A percentile compares a stretch with the other conserved stretches of the same genome.
These are phyloP conservation scores for Sindora glabra DNA, from an alignment of 306 rosid species.

Conservation along the genomic window DNA sequence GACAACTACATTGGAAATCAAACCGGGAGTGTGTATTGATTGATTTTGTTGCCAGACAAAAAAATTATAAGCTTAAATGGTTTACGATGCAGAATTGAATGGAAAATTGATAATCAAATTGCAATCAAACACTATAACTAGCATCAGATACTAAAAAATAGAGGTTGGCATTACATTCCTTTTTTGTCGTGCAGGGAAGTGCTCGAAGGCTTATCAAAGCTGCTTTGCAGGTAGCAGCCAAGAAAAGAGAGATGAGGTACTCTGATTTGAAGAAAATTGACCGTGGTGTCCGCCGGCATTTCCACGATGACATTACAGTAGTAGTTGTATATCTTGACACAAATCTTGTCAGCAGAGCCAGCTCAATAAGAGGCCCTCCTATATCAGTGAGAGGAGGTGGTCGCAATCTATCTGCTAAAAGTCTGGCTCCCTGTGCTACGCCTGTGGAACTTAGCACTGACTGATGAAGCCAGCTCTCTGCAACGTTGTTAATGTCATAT, in stretches of 20 bases:
- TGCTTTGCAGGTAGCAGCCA: slow-evolving; percentile 83
- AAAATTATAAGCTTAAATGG: no score
- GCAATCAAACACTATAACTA: no score
- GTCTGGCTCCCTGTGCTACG: slow-evolving; percentile 61
- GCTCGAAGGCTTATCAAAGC: slow-evolving; percentile 79
- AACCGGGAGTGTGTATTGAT: no score
- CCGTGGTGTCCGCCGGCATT: slow-evolving; percentile 95
- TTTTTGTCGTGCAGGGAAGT: slow-evolving; percentile 93
- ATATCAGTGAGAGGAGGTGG: slow-evolving; percentile 89
- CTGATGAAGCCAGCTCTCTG: slow-evolving; percentile 27
- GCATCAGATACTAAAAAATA: no score
- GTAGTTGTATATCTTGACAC: slow-evolving; percentile 75
- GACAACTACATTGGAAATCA: no score
- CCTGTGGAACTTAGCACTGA: slow-evolving; percentile 45
- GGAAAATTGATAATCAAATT: no score
- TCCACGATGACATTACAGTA: slow-evolving; percentile 97
- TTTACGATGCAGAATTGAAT: no score
- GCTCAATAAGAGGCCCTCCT: slow-evolving; percentile 47
- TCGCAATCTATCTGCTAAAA: slow-evolving; percentile 54
- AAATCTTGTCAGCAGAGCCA: slow-evolving; percentile 63
- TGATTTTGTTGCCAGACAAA: no score
- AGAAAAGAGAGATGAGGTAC: slow-evolving; percentile 99
- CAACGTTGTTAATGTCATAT: slow-evolving; percentile 20
- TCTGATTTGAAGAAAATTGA: slow-evolving; percentile 94
- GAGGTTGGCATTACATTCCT: neutral